Percentiles rank a stretch among this genome's conserved stretches.
These are phyloP conservation scores for Aspergillus uvarum DNA, from an alignment of 2,329 filamentous ascomycete genomes.

Conservation along the genomic window DNA sequence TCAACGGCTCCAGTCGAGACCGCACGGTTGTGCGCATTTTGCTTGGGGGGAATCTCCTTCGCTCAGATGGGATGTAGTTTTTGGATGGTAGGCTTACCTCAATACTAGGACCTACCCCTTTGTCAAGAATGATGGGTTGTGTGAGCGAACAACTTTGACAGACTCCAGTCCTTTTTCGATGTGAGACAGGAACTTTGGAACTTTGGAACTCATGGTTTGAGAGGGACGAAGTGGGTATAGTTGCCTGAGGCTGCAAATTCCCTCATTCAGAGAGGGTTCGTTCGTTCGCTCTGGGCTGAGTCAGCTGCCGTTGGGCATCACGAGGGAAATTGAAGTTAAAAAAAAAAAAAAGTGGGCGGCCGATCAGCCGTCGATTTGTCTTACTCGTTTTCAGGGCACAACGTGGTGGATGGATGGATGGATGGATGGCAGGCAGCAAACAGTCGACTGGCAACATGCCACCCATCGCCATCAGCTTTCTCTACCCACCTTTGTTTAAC, in stretches of 20 bases:
- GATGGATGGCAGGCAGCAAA: neutral
- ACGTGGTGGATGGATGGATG: neutral
- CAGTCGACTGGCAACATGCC: too few relatives aligned
- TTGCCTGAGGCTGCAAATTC: conserved; percentile 8
- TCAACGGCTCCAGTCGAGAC: neutral
- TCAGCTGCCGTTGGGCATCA: conserved; percentile 15
- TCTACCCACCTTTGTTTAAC: neutral
- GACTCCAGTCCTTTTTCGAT: neutral
- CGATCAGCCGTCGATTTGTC: conserved; percentile 14
- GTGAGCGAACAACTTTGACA: neutral
- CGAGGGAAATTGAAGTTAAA: conserved; percentile 2
- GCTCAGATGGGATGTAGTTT: neutral
- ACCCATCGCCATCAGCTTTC: neutral
- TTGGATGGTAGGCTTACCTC: neutral
- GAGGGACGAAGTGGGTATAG: neutral
- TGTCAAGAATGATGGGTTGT: neutral
- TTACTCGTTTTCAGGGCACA: neutral
- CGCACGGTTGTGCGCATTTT: neutral
- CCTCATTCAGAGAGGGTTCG: conserved; percentile 2
- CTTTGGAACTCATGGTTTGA: conserved; percentile 1
- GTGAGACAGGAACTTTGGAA: neutral
- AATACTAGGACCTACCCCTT: neutral
- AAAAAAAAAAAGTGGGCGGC: neutral
- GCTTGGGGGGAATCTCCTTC: neutral
- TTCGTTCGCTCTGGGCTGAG: conserved; percentile 8